phyloP scores from a whole-genome alignment of 2,329 filamentous ascomycete species.

The Aureobasidium musti region DNA sequence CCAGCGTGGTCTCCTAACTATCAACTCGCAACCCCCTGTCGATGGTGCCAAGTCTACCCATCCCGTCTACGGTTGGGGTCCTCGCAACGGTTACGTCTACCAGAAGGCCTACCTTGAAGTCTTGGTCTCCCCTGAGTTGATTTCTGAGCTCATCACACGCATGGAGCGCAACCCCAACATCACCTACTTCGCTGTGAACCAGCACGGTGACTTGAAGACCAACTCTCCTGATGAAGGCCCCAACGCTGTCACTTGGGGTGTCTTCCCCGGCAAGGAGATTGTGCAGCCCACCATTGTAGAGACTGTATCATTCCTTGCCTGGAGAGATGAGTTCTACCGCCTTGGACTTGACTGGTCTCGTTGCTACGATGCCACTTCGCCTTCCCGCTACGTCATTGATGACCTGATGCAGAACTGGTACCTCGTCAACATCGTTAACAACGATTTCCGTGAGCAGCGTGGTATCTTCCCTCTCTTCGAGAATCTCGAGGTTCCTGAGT shows the following conservation, averaged over 20 bases:
- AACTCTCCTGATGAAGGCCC: constrained; percentile 79
- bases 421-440: constrained; percentile 95
- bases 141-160: constrained; percentile 72
- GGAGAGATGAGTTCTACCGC: constrained; percentile 97
- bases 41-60: constrained; percentile 87
- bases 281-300: constrained; percentile 99
- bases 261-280: constrained; percentile 98
- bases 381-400: constrained; percentile 77
- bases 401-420: constrained; percentile 88
- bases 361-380: constrained; percentile 75
- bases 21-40: constrained; percentile 96
- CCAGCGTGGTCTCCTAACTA: constrained; percentile 81
- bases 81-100: constrained; percentile 92
- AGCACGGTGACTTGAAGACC: constrained; percentile 75
- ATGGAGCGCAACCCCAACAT: constrained; percentile 78
- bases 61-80: constrained; percentile 89
- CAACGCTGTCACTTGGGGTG: constrained; percentile 99
- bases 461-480: constrained; percentile 86
- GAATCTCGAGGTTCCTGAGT: constrained; percentile 67
- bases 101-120: constrained; percentile 98
- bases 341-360: constrained; percentile 92
- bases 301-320: constrained; percentile 94
- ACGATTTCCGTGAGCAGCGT: constrained; percentile 86
- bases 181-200: constrained; percentile 93
- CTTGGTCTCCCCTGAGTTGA: constrained; percentile 76